Evolutionary conservation across 441 rosid genomes (phyloP), one percentile per base, ranked within the genome.

Genomic region (Raphanus hybrid): DNA sequence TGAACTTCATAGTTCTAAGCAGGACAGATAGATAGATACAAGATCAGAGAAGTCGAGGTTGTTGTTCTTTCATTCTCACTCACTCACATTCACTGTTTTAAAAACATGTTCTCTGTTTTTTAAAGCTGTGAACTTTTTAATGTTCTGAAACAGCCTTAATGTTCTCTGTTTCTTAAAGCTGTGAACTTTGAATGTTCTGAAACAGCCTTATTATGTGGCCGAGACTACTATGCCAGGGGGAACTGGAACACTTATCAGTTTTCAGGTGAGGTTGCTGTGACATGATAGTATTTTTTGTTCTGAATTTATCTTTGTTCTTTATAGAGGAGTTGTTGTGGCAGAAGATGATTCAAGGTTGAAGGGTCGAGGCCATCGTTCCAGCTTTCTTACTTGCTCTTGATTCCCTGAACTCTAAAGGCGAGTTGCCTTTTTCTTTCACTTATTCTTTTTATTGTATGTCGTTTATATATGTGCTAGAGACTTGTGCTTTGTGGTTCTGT

Each of bases 11-110:
- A 82, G 91, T 92, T 58, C 58, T 89, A 71, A 77, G 84, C 7
- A 85, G 83, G 83, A 84, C 84, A 29, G 32, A 29, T 29, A 72
- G 88, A 88, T 10, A 76, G 63, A 64, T 94, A 89, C 76, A 97
- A 92, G 88, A 87, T 91, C 43, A 86, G 97, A 84, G 88, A 89
- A 86, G 90, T 89, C 23, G 94, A 94, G 99, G 98, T 94, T 75
- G 98, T 94, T 75, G 39, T 62, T 71, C 4, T 74, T 20, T 59
- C 15, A 59, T 29, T 29, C 20, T 61, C 11, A 7, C 20, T 35
- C 20, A 5, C 34, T 55, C 27, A 55, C 18, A n/a, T 5, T 73
- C 29, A 27, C 48, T 75, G 41, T 59, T 29, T 73, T n/a, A 50
- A 48, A 15, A 50, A 32, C 11, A 27, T 67, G 15, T 5, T 70